Base-by-base conservation (phyloP, 2,329 filamentous ascomycete genomes). In the Cyclaneusma minus region DNA sequence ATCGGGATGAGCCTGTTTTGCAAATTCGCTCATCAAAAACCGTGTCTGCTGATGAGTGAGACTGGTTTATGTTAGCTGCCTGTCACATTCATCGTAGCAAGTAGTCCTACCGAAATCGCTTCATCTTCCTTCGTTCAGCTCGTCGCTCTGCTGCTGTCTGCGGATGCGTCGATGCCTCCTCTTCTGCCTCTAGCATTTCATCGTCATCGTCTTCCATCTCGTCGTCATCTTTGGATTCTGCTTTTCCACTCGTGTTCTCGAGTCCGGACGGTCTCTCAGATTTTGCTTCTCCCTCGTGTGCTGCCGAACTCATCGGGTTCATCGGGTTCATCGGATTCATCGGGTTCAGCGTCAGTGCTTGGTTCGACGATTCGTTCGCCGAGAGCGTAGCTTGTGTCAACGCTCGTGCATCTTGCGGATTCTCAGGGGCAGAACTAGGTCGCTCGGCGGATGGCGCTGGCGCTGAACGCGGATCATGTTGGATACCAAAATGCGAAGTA, bases 1-100 rank as follows among this genome's bases (percentile, higher is more conserved):
- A 54, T 95, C 85, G 6, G 85, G 85, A 48, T 94, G 85, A 13
- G 85, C 82, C 48, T 95, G 84, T 42, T 89, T 84, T 30, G 84
- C 80, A 45, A 94, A 95, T 49, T 95, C 85, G 52, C 82, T 93
- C 83, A 93, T 92, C 30, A 95, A 60, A 43, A 92, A 95, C 9
- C 87, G 75, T n/a, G 87, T 94, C 61, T 95, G 87, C 42, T 89
- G 87, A 51, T 94, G 85, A 1, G 85, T 93, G 37, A 95, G 71
- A 38, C 85, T 91, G 9, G 10, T 11, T 15, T 25, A 12, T 16
- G 41, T 63, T 39, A 62, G 56, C 37, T 28, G 12, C n/a, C 18
- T 16, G 13, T 16, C 12, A 31, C 13, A 14, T 28, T 15, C 25
- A 22, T 9, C 16, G 12, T 22, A 20, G 28, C 29, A 32, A 14